Evolutionary conservation across 305 asterid species (phyloP), one percentile per base, ranked within the genome.

Genomic region (Fraxinus baroniana): DNA sequence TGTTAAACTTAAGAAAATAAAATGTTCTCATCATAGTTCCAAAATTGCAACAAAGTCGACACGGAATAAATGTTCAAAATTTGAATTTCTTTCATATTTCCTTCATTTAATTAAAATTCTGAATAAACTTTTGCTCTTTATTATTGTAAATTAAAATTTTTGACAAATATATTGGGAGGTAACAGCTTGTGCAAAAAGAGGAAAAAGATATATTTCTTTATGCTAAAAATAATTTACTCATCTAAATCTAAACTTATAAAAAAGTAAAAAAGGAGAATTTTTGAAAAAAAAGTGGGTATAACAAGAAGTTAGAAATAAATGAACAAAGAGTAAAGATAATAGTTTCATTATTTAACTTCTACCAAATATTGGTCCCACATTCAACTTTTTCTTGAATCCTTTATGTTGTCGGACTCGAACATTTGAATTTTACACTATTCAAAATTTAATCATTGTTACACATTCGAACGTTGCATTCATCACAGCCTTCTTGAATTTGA

Each of bases 391-490:
- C 37, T 70, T 30, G 37, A 30, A 70, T 4, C 8, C 35, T 22
- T n/a, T 22, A 15, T 70, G 75, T 30, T 30, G 41, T 70, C 37
- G 20, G 9, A 70, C 41, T 70, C 39, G 4, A 24, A 70, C 75
- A 70, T 70, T 70, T 70, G 39, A 70, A 70, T 28, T 12, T 70
- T 1, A 12, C 17, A 68, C n/a, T 1, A 26, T 66, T 60, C 70
- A 60, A 60, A 60, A 60, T 60, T 18, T 7, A 62, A 62, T 62
- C 33, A 62, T 60, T 60, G 4, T 60, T 8, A 17, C 8, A 10
- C 35, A 12, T 30, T 70, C 39, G 75, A 70, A 70, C 41, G 75
- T 70, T 70, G 41, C 75, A 70, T 70, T 70, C 75, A 68, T 68
- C 37, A 28, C 74, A 26, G 74, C 74, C 28, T 70, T 70, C 75